These are phyloP conservation scores for Chaetomiaceae sp. DNA, from an alignment of 2,329 filamentous ascomycete genomes.

Conservation along the genomic window DNA sequence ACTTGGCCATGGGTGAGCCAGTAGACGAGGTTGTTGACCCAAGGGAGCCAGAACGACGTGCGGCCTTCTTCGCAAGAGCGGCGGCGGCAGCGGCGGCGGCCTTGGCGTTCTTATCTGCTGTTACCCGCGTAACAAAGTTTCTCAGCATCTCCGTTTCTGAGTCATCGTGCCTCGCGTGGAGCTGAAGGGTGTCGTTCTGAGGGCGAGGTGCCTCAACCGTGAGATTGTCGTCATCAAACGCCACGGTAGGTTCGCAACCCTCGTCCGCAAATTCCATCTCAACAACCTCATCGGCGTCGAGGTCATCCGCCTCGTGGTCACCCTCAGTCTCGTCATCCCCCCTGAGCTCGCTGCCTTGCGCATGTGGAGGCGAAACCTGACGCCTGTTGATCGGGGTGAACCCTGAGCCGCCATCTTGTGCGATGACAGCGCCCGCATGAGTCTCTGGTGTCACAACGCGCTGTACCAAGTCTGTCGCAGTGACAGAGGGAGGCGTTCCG, in stretches of 20 bases:
- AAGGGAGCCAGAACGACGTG: conserved; percentile 27
- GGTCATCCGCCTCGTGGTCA: conserved; percentile 12
- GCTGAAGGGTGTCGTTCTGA: conserved; percentile 25
- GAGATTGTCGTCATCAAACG: conserved; percentile 21
- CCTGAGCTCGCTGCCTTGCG: background rate
- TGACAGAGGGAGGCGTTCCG: background rate
- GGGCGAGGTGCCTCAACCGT: conserved; percentile 11
- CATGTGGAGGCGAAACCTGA: conserved; percentile 15
- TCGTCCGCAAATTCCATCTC: conserved; percentile 13
- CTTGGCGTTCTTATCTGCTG: conserved; percentile 33
- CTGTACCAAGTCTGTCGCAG: background rate
- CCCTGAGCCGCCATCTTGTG: conserved; percentile 6
- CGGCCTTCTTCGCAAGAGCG: conserved; percentile 17
- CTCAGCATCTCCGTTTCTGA: conserved; percentile 34
- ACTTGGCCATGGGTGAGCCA: conserved; percentile 29
- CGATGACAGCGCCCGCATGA: background rate
- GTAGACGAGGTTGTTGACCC: conserved; percentile 27
- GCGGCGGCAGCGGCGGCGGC: conserved; percentile 28
- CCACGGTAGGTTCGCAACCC: conserved; percentile 11
- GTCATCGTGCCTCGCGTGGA: conserved; percentile 28
- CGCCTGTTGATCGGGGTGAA: conserved; percentile 27
- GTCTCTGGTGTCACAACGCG: background rate
- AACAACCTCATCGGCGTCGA: conserved; percentile 19
- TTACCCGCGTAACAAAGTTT: conserved; percentile 33
- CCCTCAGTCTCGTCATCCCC: conserved; percentile 6